Conservation (phyloP, 441 rosid species). For the Euphorbia schlechtendalii region DNA sequence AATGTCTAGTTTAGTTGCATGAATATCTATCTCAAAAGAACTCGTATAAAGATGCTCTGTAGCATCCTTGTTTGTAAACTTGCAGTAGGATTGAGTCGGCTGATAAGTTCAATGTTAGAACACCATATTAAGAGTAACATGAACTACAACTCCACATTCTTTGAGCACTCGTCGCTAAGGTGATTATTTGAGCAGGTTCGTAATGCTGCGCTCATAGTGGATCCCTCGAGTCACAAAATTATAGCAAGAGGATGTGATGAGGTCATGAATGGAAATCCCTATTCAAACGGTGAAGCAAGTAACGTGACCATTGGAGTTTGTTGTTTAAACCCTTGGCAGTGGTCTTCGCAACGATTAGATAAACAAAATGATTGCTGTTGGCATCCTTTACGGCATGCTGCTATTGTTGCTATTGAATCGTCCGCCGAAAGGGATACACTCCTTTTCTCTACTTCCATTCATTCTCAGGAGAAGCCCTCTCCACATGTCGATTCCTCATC, state of each 20-base stretch:
- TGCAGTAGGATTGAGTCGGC: neutral
- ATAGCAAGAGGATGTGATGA: conserved; percentile 45
- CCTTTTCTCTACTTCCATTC: conserved; percentile 40
- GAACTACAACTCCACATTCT: neutral
- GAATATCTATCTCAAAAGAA: neutral
- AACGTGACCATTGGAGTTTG: conserved; percentile 28
- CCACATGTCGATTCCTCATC: conserved; percentile 22
- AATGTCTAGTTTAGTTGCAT: neutral
- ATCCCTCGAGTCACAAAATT: conserved; percentile 49
- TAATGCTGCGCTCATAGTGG: conserved; percentile 81
- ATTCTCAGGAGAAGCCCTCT: conserved; percentile 20
- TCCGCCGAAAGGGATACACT: conserved; percentile 72
- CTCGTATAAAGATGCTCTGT: neutral
- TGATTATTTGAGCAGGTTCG: conserved; percentile 36
- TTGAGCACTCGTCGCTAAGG: neutral
- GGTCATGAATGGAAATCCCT: conserved; percentile 14
- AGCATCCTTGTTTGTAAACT: neutral
- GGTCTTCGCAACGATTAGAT: conserved; percentile 36
- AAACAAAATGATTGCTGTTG: conserved; percentile 27
- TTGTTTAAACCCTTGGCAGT: conserved; percentile 71
- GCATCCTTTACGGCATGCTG: conserved; percentile 82
- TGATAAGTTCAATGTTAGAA: neutral
- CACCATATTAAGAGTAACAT: neutral
- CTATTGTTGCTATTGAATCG: conserved; percentile 74
- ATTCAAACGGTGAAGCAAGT: conserved; percentile 19